phyloP scores from a whole-genome alignment of 2,329 filamentous ascomycete species.

The Ceratocystis lukuohia region DNA sequence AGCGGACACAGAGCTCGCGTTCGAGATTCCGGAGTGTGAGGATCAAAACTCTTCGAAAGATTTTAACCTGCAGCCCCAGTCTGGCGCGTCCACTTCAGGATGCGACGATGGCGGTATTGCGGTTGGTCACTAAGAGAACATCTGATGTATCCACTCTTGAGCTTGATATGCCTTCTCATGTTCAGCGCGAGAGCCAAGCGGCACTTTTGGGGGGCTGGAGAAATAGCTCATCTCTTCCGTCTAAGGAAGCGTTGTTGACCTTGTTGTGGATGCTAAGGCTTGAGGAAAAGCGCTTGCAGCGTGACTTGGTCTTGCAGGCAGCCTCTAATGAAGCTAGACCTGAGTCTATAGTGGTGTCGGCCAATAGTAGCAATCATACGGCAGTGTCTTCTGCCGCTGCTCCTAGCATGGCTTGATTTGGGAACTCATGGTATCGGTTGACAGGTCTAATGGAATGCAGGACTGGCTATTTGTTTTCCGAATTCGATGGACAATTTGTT shows the following conservation, averaged over 20 bases:
- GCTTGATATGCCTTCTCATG: constrained; percentile 25
- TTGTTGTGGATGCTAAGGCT: constrained; percentile 35
- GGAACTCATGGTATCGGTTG: background rate
- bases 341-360: constrained; percentile 10
- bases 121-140: constrained; percentile 50
- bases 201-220: constrained; percentile 27
- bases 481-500: background rate
- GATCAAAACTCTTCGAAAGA: constrained; percentile 48
- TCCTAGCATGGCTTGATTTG: constrained; percentile 13
- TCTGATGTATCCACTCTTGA: constrained; percentile 34
- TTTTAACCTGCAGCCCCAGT: constrained; percentile 59
- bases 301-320: background rate
- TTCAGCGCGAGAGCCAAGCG: constrained; percentile 28
- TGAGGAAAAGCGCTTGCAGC: constrained; percentile 29
- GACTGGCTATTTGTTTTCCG: constrained; percentile 8
- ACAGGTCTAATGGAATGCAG: background rate
- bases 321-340: constrained; percentile 1
- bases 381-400: constrained; percentile 10
- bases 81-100: constrained; percentile 60
- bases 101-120: constrained; percentile 62
- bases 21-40: constrained; percentile 44
- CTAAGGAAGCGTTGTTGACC: constrained; percentile 36
- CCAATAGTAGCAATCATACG: background rate
- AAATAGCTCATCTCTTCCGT: constrained; percentile 27
- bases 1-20: constrained; percentile 39